These are phyloP conservation scores for Forsythia suspensa DNA, from an alignment of 257 asterid species.

Conservation along the genomic window DNA sequence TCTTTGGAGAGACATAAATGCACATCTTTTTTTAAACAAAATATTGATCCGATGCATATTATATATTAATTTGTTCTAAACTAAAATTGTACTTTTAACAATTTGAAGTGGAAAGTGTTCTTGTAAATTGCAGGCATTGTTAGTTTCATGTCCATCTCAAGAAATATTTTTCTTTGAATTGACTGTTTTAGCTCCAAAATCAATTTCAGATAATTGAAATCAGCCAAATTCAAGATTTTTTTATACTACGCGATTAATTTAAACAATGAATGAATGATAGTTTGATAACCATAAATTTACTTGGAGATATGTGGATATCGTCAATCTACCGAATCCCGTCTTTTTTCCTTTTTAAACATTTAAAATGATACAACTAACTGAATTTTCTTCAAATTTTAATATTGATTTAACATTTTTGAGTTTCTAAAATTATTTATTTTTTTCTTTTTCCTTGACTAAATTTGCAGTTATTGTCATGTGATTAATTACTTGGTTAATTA, in stretches of 20 bases:
- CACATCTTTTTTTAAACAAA: background rate
- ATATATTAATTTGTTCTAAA: background rate
- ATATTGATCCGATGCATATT: background rate
- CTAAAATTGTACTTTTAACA: background rate
- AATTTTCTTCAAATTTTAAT: too few relatives aligned
- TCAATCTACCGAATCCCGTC: too few relatives aligned
- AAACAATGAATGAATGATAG: too few relatives aligned
- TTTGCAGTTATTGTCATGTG: slow-evolving; percentile 19
- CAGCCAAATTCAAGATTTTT: too few relatives aligned
- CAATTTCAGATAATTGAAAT: background rate
- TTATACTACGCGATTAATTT: too few relatives aligned
- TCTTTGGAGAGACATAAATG: slow-evolving; percentile 11
- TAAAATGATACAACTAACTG: too few relatives aligned
- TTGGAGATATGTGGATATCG: too few relatives aligned
- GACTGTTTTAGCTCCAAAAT: background rate
- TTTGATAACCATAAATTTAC: too few relatives aligned
- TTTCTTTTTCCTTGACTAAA: background rate
- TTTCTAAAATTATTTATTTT: too few relatives aligned
- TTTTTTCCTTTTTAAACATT: background rate
- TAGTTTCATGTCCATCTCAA: slow-evolving; percentile 34
- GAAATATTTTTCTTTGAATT: slow-evolving; percentile 17
- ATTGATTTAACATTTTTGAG: too few relatives aligned
- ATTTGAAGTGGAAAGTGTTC: background rate
- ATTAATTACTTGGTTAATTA: slow-evolving; percentile 20
- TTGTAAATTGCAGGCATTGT: background rate